Base-by-base conservation (phyloP, 805 yeast genomes). In the Monosporozyma aerobia region DNA sequence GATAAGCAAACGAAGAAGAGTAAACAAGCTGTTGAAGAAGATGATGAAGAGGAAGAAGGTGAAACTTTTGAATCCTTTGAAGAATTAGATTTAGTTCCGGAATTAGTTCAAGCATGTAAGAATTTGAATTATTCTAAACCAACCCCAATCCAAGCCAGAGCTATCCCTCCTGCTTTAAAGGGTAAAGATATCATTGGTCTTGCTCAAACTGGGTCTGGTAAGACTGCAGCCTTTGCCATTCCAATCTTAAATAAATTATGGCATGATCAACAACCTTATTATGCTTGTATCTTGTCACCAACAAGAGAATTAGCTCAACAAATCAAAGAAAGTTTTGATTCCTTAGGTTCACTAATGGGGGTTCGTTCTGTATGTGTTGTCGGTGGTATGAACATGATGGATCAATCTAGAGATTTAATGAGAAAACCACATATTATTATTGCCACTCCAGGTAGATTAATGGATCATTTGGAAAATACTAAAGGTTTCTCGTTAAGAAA, bases 371-470 rank as follows among this genome's bases (percentile, higher is more conserved):
- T 83, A 3, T 90, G 95, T 53, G 80, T 92, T 57, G 97, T 94
- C 39, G 99, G 99, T 60, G 99, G 99, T 56, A 90, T 94, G 92
- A 96, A 89, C 66, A 86, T 87, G 87, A 89, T 94, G 94, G 96
- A 90, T 59, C 99, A 92, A 70, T 94, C 97, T 0, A 78, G 95
- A 56, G 97, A 94, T 57, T 76, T 92, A 61, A 86, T 88, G 85
- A 80, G 94, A 59, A 90, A 88, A 62, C 99, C 99, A 3, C 99
- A 92, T 65, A 79, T 92, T 47, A 79, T 92, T 52, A 95, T 92
- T 56, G 98, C 98, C 22, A 94, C 99, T 0, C 98, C 99, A 0
- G 96, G 96, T 50, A 77, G 96, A 68, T 73, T 90, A 54, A 82
- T 92, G 80, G 99, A 92, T 69, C 99, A 92, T 73, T 73, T 92